Base-by-base conservation (phyloP, 23 red algal genomes). In the Agarophyton chilense region DNA sequence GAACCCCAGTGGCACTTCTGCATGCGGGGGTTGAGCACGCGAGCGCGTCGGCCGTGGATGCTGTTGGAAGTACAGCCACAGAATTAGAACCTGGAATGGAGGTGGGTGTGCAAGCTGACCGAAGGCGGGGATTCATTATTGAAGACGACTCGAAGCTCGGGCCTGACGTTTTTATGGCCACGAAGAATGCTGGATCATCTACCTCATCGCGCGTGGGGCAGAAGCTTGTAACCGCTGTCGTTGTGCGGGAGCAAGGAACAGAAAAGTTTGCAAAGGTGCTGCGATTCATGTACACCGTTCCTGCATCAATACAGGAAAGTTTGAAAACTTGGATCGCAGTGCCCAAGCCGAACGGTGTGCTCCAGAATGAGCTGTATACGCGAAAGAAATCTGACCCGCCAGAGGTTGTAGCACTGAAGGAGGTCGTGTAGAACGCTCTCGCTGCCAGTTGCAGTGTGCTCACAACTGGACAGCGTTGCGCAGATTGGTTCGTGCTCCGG, bases 241-340 rank as follows among this genome's bases (percentile, higher is more conserved):
- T 58, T 3, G 81, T 86, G 11, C 21, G 61, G 13, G 81, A 86
- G 34, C 81, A 22, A 63, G 55, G 57, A 35, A 70, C 81, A 41
- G 81, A 86, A 11, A 86, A 86, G 62, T 86, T 72, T 72, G 36
- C 57, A 9, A 86, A 68, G 57, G 62, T 86, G 10, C 62, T 86
- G 44, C 81, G 81, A 36, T 86, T 86, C 43, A 86, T 86, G 57
- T 73, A 86, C 57, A 73, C 81, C 16, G 81, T 86, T 22, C 81
- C 81, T n/a, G 40, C 81, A 10, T 8, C 6, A 8, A 47, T 61
- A 12, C 56, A 61, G 19, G 56, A 61, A n/a, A 8, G 9, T 61
- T n/a, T 61, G 7, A 61, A 61, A 6, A 61, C 28, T 8, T 61
- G n/a, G 56, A 61, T 61, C n/a, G n/a, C n/a, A n/a, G n/a, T n/a